Conservation (phyloP, 192 early-diverging fungal species). For the Radiomyces spectabilis region DNA sequence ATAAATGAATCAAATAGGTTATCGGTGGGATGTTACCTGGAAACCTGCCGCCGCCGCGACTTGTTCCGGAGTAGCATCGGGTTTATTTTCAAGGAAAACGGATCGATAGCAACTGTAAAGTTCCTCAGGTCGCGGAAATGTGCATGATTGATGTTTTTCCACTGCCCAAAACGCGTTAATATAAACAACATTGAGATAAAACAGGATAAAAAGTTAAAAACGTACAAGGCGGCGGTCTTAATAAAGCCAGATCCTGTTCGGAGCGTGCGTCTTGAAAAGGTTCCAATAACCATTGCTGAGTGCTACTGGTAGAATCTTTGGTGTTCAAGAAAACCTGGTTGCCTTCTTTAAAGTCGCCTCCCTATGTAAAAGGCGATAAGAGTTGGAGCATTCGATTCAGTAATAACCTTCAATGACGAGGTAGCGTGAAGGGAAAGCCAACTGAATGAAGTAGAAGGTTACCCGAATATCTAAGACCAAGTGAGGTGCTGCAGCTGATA, state of each 20-base stretch:
- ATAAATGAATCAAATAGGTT: not conserved
- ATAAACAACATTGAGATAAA: not conserved
- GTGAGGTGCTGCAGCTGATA: slow-evolving; percentile 9
- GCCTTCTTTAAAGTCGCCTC: slow-evolving; percentile 14
- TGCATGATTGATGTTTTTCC: too few species aligned
- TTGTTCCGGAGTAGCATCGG: not conserved
- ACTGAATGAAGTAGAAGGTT: too few species aligned
- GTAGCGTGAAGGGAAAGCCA: too few species aligned
- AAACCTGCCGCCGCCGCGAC: slow-evolving; percentile 10
- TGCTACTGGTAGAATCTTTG: not conserved
- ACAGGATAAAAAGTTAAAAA: not conserved
- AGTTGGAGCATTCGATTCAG: too few species aligned
- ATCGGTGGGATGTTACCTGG: not conserved
- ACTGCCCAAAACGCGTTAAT: slow-evolving; percentile 7
- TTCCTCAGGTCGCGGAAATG: slow-evolving; percentile 8
- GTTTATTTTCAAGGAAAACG: slow-evolving; percentile 3
- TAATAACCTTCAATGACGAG: too few species aligned
- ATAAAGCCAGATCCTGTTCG: slow-evolving; percentile 5
- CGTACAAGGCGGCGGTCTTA: slow-evolving; percentile 15
- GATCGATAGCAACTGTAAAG: slow-evolving; percentile 12
- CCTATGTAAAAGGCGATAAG: too few species aligned
- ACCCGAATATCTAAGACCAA: slow-evolving; percentile 16
- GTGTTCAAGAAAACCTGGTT: slow-evolving; percentile 9
- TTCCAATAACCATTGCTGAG: slow-evolving; percentile 18
- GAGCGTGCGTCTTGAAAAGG: slow-evolving; percentile 21